Conservation (phyloP, 768 basidiomycete genomes). For the Tephrocybe sp. region DNA sequence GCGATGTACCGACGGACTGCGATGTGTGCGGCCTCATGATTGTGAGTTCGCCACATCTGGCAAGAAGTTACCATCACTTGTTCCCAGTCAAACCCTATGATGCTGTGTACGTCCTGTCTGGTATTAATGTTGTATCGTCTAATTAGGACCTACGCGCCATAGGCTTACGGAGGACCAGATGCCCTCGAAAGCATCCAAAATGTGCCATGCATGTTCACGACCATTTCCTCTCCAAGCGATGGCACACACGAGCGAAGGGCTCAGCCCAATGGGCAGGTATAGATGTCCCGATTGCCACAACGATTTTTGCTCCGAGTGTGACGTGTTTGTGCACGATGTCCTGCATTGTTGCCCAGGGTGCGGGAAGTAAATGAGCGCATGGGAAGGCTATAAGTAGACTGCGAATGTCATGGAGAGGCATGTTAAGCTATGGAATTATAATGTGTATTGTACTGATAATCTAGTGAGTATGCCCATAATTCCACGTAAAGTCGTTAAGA, state of each 20-base stretch:
- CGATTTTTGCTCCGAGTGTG: slow-evolving; percentile 95
- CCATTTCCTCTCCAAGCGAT: slow-evolving; percentile 56
- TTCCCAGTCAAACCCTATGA: slow-evolving; percentile 91
- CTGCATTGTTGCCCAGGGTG: slow-evolving; percentile 94
- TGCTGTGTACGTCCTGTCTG: slow-evolving; percentile 61
- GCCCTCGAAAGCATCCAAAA: slow-evolving; percentile 23
- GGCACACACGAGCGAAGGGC: slow-evolving; percentile 49
- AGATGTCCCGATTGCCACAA: slow-evolving; percentile 81
- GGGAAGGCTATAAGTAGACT: neutral
- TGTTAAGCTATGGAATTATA: slow-evolving; percentile 7
- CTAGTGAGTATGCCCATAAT: neutral
- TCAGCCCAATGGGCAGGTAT: slow-evolving; percentile 86
- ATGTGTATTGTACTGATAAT: slow-evolving; percentile 7
- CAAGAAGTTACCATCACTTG: slow-evolving; percentile 91
- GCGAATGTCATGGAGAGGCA: neutral
- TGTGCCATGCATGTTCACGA: slow-evolving; percentile 80
- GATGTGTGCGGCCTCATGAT: slow-evolving; percentile 97
- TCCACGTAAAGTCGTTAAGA: neutral
- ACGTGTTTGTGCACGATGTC: slow-evolving; percentile 94
- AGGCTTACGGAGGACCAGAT: slow-evolving; percentile 40
- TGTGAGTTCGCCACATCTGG: slow-evolving; percentile 95
- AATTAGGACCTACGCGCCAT: slow-evolving; percentile 10
- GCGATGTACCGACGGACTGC: slow-evolving; percentile 98
- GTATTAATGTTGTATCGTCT: slow-evolving; percentile 1
- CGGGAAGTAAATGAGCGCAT: slow-evolving; percentile 37